Base-by-base conservation (phyloP, 352 stramenopile species). In the Pythium sp. region DNA sequence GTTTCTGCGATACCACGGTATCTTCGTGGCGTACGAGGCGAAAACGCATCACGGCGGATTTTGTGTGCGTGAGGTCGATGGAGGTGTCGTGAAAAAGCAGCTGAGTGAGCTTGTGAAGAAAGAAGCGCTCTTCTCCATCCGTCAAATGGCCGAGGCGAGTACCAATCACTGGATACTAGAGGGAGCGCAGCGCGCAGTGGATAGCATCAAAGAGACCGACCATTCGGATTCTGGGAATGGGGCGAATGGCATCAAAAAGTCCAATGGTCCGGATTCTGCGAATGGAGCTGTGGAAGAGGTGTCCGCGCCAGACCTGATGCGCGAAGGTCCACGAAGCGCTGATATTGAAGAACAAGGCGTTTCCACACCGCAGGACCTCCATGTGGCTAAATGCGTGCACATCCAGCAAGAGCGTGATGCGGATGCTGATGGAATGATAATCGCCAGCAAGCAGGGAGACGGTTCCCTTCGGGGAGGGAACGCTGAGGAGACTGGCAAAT, bases 91-190 rank as follows among this genome's bases (percentile, higher is more conserved):
- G 63, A 70, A 71, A 26, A 55, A n/a, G 12, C 22, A 64, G 51
- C 68, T 84, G 32, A 65, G 74, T 20, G 72, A 71, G 18, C 63
- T 84, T 5, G 66, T 73, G 51, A 3, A 57, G 26, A 28, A 6
- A 34, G 65, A 71, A 22, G 9, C 36, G 7, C 28, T 49, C 0
- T 28, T 47, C 38, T 54, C 47, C 18, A n/a, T 65, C 26, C 67
- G 26, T 5, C 6, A 26, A 8, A 2, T 68, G 15, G 54, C 73
- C 4, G 56, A 74, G 28, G 53, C 58, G 55, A 73, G 41, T 30
- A 64, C 74, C 24, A 65, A 63, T 36, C 62, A 65, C 30, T 82
- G 73, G 73, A 12, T 78, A 41, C 51, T 11, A 0, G 54, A 53
- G n/a, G 75, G 75, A 62, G 65, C 38, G 3, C 55, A 75, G 18